These are phyloP conservation scores for Neurospora sublineolata DNA, from an alignment of 495 filamentous ascomycete genomes.

Conservation along the genomic window DNA sequence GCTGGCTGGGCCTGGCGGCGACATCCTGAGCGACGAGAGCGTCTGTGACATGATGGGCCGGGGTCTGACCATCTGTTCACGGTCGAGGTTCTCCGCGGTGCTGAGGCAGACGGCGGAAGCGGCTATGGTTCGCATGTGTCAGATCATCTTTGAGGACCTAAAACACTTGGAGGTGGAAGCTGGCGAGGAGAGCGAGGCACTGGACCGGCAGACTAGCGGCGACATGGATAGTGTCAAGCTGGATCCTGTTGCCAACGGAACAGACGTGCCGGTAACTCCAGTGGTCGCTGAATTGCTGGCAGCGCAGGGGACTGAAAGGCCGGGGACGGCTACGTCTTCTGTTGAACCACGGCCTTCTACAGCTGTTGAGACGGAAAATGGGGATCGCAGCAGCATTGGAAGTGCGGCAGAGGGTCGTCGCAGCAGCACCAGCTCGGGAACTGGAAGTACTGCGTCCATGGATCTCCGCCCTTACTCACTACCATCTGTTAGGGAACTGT, in stretches of 20 bases:
- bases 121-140: constrained; percentile 97
- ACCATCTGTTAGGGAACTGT: constrained; percentile 85
- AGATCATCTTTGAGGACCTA: constrained; percentile 87
- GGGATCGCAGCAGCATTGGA: constrained; percentile 4
- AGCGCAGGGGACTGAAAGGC: constrained; percentile 27
- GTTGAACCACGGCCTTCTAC: constrained; percentile 37
- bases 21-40: constrained; percentile 86
- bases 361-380: constrained; percentile 25
- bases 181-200: constrained; percentile 43
- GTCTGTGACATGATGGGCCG: constrained; percentile 99
- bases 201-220: constrained; percentile 50
- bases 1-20: constrained; percentile 83
- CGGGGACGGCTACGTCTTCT: constrained; percentile 26
- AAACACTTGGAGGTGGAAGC: constrained; percentile 71
- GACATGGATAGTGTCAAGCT: constrained; percentile 72
- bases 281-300: neutral
- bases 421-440: constrained; percentile 22
- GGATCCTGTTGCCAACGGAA: constrained; percentile 76
- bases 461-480: constrained; percentile 82
- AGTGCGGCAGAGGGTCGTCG: constrained; percentile 11
- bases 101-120: constrained; percentile 87
- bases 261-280: constrained; percentile 26
- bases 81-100: constrained; percentile 81
- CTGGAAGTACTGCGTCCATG: constrained; percentile 33
- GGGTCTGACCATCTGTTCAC: constrained; percentile 93